Evolutionary conservation across 2,329 filamentous ascomycete species (phyloP).

Genomic region (Septoria petroselini): DNA sequence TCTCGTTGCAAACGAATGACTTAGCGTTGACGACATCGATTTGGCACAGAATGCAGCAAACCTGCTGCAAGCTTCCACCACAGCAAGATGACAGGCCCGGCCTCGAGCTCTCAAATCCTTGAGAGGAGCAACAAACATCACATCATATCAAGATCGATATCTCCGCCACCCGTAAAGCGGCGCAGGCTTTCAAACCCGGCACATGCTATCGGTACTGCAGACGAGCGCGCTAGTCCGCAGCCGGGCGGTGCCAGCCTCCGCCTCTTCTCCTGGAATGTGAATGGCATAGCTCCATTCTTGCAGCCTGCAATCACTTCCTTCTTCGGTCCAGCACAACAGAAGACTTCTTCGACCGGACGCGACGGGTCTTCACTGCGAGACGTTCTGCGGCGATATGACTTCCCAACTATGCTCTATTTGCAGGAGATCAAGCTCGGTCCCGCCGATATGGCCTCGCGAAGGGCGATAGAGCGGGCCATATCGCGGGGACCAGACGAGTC

Average conservation of each 20-base stretch:
- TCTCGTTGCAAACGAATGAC: too few relatives aligned
- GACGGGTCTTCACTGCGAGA: conserved; percentile 34
- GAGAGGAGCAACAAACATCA: too few relatives aligned
- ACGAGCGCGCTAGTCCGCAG: background rate
- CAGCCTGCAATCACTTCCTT: conserved; percentile 43
- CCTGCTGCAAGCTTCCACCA: too few relatives aligned
- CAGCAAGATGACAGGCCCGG: too few relatives aligned
- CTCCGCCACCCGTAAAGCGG: conserved; percentile 37
- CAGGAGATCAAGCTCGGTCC: conserved; percentile 52
- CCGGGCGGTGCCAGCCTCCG: conserved; percentile 26
- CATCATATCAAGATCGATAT: conserved; percentile 22
- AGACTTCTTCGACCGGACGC: background rate
- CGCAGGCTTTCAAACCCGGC: background rate
- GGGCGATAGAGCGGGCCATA: conserved; percentile 42
- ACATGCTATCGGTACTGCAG: conserved; percentile 11
- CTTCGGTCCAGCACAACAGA: conserved; percentile 29
- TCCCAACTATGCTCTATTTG: conserved; percentile 47
- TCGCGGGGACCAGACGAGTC: conserved; percentile 23
- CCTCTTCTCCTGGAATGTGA: conserved; percentile 51
- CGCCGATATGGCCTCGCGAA: conserved; percentile 41
- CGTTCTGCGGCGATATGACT: conserved; percentile 47
- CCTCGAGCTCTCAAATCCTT: too few relatives aligned
- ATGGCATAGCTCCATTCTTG: conserved; percentile 47
- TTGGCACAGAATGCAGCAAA: too few relatives aligned
- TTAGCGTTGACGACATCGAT: too few relatives aligned